Percentiles rank a stretch among this genome's conserved stretches.
These are phyloP conservation scores for Candida railenensis DNA, from an alignment of 805 yeast species.

Conservation along the genomic window DNA sequence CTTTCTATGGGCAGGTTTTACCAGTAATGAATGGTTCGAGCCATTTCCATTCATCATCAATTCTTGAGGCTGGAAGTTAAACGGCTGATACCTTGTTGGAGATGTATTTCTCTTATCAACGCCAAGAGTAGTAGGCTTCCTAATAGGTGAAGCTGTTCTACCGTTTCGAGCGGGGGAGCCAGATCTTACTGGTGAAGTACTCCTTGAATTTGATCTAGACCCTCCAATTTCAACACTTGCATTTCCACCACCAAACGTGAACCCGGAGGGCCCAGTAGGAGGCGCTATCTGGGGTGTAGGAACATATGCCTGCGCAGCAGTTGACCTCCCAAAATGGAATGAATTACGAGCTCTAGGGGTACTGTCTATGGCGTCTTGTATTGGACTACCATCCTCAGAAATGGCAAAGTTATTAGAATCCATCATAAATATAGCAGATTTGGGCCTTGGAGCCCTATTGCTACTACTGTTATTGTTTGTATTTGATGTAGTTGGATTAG, in stretches of 20 bases:
- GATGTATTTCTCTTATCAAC: not conserved
- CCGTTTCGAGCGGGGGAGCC: conserved; percentile 25
- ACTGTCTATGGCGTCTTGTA: conserved; percentile 14
- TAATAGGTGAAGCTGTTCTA: not conserved
- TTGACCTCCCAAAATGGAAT: conserved; percentile 10
- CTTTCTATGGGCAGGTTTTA: conserved; percentile 70
- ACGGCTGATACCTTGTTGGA: conserved; percentile 43
- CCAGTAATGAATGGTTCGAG: conserved; percentile 22
- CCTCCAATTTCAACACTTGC: conserved; percentile 4
- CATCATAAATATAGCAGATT: conserved; percentile 32
- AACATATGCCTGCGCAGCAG: conserved; percentile 5
- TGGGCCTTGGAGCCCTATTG: conserved; percentile 27
- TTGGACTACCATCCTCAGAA: conserved; percentile 25
- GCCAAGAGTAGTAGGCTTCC: not conserved
- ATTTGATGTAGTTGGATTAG: not conserved
- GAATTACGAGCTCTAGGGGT: conserved; percentile 22
- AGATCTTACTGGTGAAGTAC: conserved; percentile 26
- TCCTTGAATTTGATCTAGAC: conserved; percentile 24
- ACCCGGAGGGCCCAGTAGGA: conserved; percentile 15
- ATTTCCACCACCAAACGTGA: conserved; percentile 6
- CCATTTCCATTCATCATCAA: conserved; percentile 21
- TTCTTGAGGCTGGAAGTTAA: conserved; percentile 62
- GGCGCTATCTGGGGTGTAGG: conserved; percentile 20
- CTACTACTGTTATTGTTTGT: conserved; percentile 7
- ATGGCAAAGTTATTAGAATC: conserved; percentile 27